These are phyloP conservation scores for Paraphaeosphaeria minitans DNA, from an alignment of 2,329 filamentous ascomycete species.

Conservation along the genomic window DNA sequence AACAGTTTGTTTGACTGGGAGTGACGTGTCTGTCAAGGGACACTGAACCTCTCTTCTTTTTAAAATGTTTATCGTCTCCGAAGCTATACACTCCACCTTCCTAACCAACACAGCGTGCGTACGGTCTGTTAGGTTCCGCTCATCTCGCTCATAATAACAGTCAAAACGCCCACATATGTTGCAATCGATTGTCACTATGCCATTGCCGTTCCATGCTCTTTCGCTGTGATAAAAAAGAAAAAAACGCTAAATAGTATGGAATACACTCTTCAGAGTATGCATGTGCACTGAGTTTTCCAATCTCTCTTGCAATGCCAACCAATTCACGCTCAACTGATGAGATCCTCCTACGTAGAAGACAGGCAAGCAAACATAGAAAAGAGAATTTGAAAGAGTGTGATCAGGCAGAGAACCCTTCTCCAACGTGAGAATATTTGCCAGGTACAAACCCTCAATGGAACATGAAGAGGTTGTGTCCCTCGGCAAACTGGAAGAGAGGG, in stretches of 20 bases:
- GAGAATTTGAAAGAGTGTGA: slow-evolving; percentile 1
- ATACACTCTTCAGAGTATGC: slow-evolving; percentile 2
- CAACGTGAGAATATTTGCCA: background rate
- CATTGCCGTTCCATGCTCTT: background rate
- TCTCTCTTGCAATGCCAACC: slow-evolving; percentile 5
- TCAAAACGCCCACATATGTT: slow-evolving; percentile 1
- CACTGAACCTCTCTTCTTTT: background rate
- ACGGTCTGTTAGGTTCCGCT: background rate
- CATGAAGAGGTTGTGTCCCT: background rate
- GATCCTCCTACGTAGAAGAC: background rate
- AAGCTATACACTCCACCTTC: background rate
- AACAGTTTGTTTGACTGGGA: background rate
- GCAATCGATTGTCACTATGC: slow-evolving; percentile 2
- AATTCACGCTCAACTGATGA: background rate
- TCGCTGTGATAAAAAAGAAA: background rate
- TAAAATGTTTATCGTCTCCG: background rate
- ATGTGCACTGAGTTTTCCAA: background rate
- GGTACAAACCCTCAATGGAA: background rate
- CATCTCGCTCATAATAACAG: background rate
- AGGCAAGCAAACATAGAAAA: slow-evolving; percentile 7
- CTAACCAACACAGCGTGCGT: background rate
- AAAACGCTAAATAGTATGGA: background rate
- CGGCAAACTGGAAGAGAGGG: background rate
- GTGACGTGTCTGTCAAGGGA: background rate
- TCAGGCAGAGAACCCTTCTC: background rate